phyloP scores from a whole-genome alignment of 306 rosid species.

The Sicyos edulis region DNA sequence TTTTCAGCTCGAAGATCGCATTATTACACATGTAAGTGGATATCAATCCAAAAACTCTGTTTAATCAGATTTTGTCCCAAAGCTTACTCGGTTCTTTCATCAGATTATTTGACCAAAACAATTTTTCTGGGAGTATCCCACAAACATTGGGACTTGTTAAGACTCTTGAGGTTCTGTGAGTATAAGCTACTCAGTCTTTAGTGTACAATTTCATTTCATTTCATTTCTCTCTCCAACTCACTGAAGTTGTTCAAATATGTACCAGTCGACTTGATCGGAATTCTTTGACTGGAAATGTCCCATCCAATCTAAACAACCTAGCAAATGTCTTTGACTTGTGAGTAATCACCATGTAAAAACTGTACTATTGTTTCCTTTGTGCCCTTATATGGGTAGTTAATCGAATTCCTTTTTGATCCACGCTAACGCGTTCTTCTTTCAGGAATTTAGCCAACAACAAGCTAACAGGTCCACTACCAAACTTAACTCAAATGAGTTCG shows the following conservation, averaged over 20 bases:
- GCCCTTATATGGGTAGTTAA: conserved; percentile 9
- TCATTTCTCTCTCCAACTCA: conserved; percentile 5
- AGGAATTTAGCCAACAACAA: conserved; percentile 69
- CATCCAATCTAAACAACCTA: conserved; percentile 59
- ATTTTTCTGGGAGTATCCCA: conserved; percentile 55
- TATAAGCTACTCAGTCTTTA: conserved; percentile 28
- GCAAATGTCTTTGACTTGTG: conserved; percentile 60
- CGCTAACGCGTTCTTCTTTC: conserved; percentile 25
- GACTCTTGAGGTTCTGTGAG: conserved; percentile 93
- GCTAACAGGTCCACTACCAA: conserved; percentile 58
- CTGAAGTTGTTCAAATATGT: conserved; percentile 24
- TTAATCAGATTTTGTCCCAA: background rate
- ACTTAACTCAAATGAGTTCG: conserved; percentile 57
- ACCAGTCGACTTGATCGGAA: conserved; percentile 94
- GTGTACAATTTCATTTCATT: background rate
- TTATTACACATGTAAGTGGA: conserved; percentile 79
- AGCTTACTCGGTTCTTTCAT: background rate
- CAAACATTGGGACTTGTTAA: conserved; percentile 59
- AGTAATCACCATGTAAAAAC: conserved; percentile 28
- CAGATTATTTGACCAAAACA: conserved; percentile 79
- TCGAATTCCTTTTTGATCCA: conserved; percentile 7
- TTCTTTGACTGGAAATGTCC: conserved; percentile 52
- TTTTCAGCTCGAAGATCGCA: conserved; percentile 62
- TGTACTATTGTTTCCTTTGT: background rate
- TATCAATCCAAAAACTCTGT: background rate